These are phyloP conservation scores for Penicillium cinerascens DNA, from an alignment of 495 filamentous ascomycete genomes.

Conservation along the genomic window DNA sequence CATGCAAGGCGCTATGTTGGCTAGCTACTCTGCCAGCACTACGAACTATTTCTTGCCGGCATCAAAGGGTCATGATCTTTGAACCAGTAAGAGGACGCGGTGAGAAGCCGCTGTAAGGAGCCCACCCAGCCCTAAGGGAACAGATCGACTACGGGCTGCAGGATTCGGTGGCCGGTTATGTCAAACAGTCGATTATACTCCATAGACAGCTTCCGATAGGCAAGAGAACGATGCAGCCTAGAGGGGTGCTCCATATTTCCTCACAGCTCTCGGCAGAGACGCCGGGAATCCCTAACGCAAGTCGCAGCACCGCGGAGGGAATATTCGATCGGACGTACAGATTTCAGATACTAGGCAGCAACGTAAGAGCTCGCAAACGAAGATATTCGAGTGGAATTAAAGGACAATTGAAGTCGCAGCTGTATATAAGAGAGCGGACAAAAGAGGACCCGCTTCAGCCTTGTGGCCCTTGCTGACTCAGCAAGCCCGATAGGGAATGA, in stretches of 20 bases:
- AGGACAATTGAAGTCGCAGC: not conserved
- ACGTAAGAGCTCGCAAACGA: not conserved
- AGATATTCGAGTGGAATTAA: not conserved
- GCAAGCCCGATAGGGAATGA: slow-evolving; percentile 9
- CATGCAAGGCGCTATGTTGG: not conserved
- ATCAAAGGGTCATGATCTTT: not conserved
- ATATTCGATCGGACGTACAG: not conserved
- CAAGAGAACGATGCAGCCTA: slow-evolving; percentile 26
- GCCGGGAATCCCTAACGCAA: slow-evolving; percentile 4
- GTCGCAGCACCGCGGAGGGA: not conserved
- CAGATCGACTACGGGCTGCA: slow-evolving; percentile 3
- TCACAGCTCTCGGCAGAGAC: slow-evolving; percentile 13
- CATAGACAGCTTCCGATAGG: slow-evolving; percentile 17
- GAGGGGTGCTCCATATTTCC: slow-evolving; percentile 20
- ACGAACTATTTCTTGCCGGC: not conserved
- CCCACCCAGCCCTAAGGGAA: not conserved
- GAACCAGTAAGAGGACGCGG: not conserved
- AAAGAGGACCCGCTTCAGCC: slow-evolving; percentile 15
- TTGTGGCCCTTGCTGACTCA: slow-evolving; percentile 24
- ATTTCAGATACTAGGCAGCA: not conserved
- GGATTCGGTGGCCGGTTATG: slow-evolving; percentile 6
- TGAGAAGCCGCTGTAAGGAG: not conserved
- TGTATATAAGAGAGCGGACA: not conserved
- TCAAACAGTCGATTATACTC: slow-evolving; percentile 12
- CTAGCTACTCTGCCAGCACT: not conserved